Base-by-base conservation (phyloP, 2,329 filamentous ascomycete genomes). In the Bipolaris sorokiniana region DNA sequence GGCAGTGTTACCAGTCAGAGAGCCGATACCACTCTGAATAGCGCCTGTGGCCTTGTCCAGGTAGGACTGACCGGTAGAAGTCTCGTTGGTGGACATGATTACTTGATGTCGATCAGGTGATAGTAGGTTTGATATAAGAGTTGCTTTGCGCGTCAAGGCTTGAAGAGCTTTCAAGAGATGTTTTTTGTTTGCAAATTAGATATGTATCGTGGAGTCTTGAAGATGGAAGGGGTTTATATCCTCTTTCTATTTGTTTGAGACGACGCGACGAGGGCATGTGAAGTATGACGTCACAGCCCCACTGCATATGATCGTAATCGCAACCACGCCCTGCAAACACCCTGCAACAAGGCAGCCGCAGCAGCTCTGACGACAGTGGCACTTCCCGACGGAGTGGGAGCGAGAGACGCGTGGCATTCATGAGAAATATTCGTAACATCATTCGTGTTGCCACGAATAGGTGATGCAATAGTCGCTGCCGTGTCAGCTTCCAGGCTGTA, bases 61-160 rank as follows among this genome's bases (percentile, higher is more conserved):
- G 61, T 74, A 69, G 55, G 90, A 90, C 83, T 94, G 86, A 72
- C 93, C 83, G 63, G 92, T 95, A 62, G 91, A 96, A 66, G 89
- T 85, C 51, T 83, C 74, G 63, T 74, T 66, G 48, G 71, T 71
- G 73, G 81, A 79, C 81, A 83, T 85, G 61, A 48, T 80, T 57
- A 48, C 33, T 38, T 3, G 18, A 10, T 3, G 2, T 50, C 28
- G n/a, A 26, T 40, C 9, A 40, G 15, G 23, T 38, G 18, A 15
- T 40, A n/a, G 22, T 46, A 15, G 31, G 5, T 7, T 31, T 5
- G 11, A 10, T 5, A n/a, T 47, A 23, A 5, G 11, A 13, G 46
- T 36, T 28, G 20, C n/a, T n/a, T n/a, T 9, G 33, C 3, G 28
- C 6, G 22, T 22, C 22, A 22, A 22, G 22, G 22, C 22, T 22